Conservation (phyloP, 2,329 filamentous ascomycete species). For the Helotiales sp. region DNA sequence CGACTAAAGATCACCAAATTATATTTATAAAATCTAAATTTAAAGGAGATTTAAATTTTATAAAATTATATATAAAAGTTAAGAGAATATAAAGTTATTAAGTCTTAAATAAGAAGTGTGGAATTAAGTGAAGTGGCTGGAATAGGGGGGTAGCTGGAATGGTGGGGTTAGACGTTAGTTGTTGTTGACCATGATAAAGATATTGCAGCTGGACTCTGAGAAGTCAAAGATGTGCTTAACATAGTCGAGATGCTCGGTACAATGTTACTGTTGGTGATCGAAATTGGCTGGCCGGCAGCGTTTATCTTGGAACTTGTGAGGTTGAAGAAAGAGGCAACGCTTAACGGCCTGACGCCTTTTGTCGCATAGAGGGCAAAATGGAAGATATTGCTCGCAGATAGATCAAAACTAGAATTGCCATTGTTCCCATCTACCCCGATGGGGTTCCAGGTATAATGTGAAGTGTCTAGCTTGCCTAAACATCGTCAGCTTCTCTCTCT, state of each 20-base stretch:
- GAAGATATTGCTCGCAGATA: background rate
- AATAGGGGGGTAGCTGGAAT: too few species aligned
- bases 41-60: too few species aligned
- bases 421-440: slow-evolving; percentile 7
- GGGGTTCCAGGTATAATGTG: background rate
- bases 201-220: background rate
- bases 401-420: background rate
- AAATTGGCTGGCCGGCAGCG: background rate
- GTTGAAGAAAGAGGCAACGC: background rate
- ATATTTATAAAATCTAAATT: too few species aligned
- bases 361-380: background rate
- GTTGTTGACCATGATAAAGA: background rate
- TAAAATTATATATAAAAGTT: too few species aligned
- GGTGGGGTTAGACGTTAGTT: too few species aligned
- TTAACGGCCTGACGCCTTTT: background rate
- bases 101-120: too few species aligned
- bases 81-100: too few species aligned
- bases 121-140: too few species aligned
- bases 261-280: background rate
- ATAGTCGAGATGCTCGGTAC: background rate
- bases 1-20: too few species aligned
- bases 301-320: background rate
- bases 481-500: background rate
- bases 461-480: background rate
- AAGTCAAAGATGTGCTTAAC: background rate